Conservation (phyloP, 2,329 filamentous ascomycete genomes). For the Microdochium trichocladiopsis region DNA sequence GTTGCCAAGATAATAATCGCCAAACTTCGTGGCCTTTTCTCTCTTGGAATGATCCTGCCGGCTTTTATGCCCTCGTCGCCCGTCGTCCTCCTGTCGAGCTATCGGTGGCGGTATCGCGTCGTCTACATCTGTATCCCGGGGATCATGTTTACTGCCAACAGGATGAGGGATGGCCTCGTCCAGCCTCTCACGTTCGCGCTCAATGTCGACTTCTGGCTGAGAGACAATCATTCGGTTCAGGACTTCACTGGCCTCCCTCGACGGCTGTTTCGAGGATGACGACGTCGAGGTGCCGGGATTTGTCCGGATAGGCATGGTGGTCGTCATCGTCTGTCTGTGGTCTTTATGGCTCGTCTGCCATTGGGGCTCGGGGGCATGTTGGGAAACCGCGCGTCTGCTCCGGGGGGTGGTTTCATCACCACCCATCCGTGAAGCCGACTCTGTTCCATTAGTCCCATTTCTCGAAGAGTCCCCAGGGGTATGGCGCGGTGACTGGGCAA, state of each 20-base stretch:
- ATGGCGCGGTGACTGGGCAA: conserved; percentile 33
- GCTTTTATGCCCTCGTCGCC: conserved; percentile 43
- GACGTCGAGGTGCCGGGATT: conserved; percentile 29
- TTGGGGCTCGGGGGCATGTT: conserved; percentile 25
- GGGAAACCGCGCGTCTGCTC: conserved; percentile 26
- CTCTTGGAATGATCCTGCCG: conserved; percentile 52
- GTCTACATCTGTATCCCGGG: conserved; percentile 20
- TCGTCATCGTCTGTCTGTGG: conserved; percentile 23
- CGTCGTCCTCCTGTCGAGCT: conserved; percentile 36
- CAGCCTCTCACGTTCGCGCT: conserved; percentile 63
- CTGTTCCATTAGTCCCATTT: conserved; percentile 18
- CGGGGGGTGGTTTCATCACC: conserved; percentile 29
- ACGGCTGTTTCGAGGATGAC: conserved; percentile 50
- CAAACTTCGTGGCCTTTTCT: conserved; percentile 81
- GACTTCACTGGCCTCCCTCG: conserved; percentile 72
- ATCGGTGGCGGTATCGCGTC: conserved; percentile 29
- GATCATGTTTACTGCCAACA: conserved; percentile 27
- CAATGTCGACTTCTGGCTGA: conserved; percentile 66
- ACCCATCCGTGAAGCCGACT: conserved; percentile 11
- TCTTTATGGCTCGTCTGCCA: conserved; percentile 32
- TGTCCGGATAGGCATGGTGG: conserved; percentile 37
- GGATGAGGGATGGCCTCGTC: conserved; percentile 47
- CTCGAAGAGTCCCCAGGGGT: conserved; percentile 27
- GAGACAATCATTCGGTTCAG: conserved; percentile 72
- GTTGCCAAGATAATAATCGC: conserved; percentile 91